These are phyloP conservation scores for Anisodus tanguticus DNA, from an alignment of 257 asterid species.

Conservation along the genomic window DNA sequence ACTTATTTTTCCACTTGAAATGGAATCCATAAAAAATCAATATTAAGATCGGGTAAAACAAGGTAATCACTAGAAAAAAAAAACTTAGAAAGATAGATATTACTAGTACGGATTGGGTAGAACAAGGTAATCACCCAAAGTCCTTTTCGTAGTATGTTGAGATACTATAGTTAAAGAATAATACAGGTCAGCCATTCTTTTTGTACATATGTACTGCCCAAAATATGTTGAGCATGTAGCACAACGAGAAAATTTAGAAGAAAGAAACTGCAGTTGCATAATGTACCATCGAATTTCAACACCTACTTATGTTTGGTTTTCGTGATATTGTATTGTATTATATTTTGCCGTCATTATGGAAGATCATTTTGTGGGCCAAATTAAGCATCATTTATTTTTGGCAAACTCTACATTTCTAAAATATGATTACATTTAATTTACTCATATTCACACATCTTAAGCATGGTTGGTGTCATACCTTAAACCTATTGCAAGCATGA, in stretches of 20 bases:
- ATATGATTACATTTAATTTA: too few relatives aligned
- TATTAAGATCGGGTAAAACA: too few relatives aligned
- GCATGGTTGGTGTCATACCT: too few relatives aligned
- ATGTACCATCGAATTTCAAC: background rate
- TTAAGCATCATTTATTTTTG: background rate
- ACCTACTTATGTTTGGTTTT: background rate
- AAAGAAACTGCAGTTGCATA: background rate
- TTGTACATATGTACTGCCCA: constrained; percentile 27
- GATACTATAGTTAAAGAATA: background rate
- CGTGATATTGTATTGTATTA: background rate
- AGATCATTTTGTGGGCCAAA: background rate
- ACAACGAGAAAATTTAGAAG: constrained; percentile 27
- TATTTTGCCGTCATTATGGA: constrained; percentile 20
- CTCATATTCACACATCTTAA: too few relatives aligned
- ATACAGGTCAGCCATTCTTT: constrained; percentile 39
- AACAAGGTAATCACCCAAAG: background rate
- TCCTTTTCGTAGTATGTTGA: background rate
- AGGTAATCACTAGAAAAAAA: too few relatives aligned
- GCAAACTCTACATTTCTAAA: background rate
- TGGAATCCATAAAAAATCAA: too few relatives aligned
- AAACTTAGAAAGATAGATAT: too few relatives aligned
- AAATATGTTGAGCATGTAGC: constrained; percentile 25
- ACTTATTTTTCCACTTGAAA: too few relatives aligned
- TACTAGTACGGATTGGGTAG: too few relatives aligned
- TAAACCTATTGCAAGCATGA: background rate